phyloP scores from a whole-genome alignment of 345 rosid genomes.

The Clausena lansium region DNA sequence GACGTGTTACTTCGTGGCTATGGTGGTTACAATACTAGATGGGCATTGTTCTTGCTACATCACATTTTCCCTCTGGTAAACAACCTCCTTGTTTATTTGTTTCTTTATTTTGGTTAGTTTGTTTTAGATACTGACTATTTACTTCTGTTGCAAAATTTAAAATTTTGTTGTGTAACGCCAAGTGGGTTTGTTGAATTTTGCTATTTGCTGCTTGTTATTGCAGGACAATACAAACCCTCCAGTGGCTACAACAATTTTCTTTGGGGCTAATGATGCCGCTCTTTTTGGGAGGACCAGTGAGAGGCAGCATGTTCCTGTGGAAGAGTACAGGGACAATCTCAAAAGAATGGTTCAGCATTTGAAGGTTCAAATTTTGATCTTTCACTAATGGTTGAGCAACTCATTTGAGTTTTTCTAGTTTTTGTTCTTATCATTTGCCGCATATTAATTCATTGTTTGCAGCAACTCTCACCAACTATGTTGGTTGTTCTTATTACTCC shows the following conservation, averaged over 20 bases:
- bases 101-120: background rate
- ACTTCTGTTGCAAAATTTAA: background rate
- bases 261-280: constrained; percentile 97
- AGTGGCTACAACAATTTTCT: constrained; percentile 72
- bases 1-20: constrained; percentile 91
- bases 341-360: constrained; percentile 69
- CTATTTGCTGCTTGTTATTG: constrained; percentile 2
- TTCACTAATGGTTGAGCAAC: background rate
- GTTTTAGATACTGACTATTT: background rate
- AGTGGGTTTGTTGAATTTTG: constrained; percentile 5
- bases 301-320: constrained; percentile 75
- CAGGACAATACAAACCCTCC: constrained; percentile 59
- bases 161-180: background rate
- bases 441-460: constrained; percentile 20
- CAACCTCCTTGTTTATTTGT: background rate
- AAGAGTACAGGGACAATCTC: constrained; percentile 73
- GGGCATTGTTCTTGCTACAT: constrained; percentile 84
- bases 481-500: constrained; percentile 78
- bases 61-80: constrained; percentile 70
- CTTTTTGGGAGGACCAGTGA: constrained; percentile 66
- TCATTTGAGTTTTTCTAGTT: background rate
- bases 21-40: constrained; percentile 88
- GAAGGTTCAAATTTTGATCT: constrained; percentile 47
- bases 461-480: constrained; percentile 73
- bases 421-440: background rate